Percentiles rank a stretch among this genome's conserved stretches.
These are phyloP conservation scores for Pleurotus eryngii DNA, from an alignment of 768 basidiomycete genomes.

Conservation along the genomic window DNA sequence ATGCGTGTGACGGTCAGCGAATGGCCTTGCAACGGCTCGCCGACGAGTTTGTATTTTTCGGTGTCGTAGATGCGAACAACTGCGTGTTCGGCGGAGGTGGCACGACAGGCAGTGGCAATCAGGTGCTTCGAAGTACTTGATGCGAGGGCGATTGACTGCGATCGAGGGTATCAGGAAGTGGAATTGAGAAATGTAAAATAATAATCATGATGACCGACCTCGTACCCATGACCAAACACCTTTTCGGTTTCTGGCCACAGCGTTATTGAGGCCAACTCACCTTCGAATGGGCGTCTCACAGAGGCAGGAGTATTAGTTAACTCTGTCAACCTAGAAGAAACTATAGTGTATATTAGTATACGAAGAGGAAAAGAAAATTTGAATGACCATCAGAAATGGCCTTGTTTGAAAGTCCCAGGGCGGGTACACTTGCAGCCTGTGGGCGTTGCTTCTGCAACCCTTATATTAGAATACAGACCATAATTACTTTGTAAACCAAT, in stretches of 20 bases:
- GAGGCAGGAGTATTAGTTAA: background rate
- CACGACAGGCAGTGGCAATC: constrained; percentile 89
- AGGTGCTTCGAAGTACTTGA: constrained; percentile 66
- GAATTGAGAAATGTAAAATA: background rate
- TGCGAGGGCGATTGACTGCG: constrained; percentile 75
- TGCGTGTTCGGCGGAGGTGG: constrained; percentile 86
- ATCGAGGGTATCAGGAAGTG: background rate
- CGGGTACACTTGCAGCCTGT: constrained; percentile 84
- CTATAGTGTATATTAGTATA: background rate
- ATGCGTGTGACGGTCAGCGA: constrained; percentile 86
- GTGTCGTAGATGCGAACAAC: constrained; percentile 82
- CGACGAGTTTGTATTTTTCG: constrained; percentile 64
- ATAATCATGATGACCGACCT: constrained; percentile 43
- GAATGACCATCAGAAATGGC: constrained; percentile 65
- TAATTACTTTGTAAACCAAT: constrained; percentile 2
- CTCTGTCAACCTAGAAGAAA: background rate
- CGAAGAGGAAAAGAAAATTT: too few species aligned
- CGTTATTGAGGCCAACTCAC: constrained; percentile 81
- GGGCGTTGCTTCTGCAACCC: constrained; percentile 55
- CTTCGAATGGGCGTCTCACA: constrained; percentile 70
- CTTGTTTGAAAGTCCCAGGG: constrained; percentile 92
- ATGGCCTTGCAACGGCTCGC: constrained; percentile 78
- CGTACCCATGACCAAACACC: constrained; percentile 96
- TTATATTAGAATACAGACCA: background rate
- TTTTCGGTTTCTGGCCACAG: constrained; percentile 98